Evolutionary conservation across 2,329 filamentous ascomycete genomes (phyloP).

Genomic region (Fusarium chuoi): DNA sequence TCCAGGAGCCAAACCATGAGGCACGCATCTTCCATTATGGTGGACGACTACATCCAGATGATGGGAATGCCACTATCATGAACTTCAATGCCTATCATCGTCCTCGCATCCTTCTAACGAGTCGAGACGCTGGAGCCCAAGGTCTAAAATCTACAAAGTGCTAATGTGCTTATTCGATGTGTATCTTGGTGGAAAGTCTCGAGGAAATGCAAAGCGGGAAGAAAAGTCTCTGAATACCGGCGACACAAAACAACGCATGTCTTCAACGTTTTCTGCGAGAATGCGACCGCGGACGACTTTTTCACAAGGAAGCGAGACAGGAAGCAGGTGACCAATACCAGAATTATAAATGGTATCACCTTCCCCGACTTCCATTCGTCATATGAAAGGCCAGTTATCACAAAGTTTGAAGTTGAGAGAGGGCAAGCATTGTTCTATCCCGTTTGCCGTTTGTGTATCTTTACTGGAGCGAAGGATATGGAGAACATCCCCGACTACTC

Average conservation of each 20-base stretch:
- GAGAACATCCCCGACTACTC: too few species aligned
- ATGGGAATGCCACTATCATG: not conserved
- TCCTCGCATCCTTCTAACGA: not conserved
- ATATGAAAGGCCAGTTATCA: not conserved
- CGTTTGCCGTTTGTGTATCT: not conserved
- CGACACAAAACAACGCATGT: not conserved
- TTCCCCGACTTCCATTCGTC: too few species aligned
- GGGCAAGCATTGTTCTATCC: not conserved
- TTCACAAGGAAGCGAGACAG: not conserved
- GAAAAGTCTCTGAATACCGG: not conserved
- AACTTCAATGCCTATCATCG: not conserved
- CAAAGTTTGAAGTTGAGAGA: not conserved
- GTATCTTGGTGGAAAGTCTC: not conserved
- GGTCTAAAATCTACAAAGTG: not conserved
- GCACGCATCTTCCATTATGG: not conserved
- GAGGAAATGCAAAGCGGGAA: not conserved
- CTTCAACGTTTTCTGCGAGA: not conserved
- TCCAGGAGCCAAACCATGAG: accelerated
- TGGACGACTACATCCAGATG: not conserved
- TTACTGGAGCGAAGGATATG: too few species aligned
- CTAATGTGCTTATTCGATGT: not conserved
- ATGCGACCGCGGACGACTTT: not conserved
- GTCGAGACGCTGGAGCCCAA: not conserved
- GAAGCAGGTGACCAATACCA: not conserved
- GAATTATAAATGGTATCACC: not conserved